Evolutionary conservation across 441 rosid genomes (phyloP), one percentile per base, ranked within the genome.

Genomic region (Gossypium trilobum): DNA sequence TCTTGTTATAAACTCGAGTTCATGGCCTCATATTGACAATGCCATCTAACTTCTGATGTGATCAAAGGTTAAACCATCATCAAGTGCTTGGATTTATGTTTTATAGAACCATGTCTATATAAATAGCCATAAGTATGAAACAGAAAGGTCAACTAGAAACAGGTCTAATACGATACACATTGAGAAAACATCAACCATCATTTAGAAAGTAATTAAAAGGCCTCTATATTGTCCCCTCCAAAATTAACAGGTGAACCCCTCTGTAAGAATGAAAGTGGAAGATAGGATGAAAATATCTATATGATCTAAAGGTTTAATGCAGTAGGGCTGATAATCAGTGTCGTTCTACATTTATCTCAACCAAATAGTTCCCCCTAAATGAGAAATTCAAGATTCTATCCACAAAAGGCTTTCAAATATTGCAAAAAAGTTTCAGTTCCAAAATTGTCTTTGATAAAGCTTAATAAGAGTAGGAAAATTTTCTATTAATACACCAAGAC

Each of bases 341-440:
- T 7, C 0, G 16, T 60, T 20, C 65, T 60, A 60, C 8, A 19
- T 9, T 42, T 44, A 42, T 42, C 54, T 42, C 54, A 20, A 64
- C 54, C 69, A 64, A 42, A 42, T 42, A 65, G 36, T 50, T 5
- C 16, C 58, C 42, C 25, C 10, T 6, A 68, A 16, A 68, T 68
- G 71, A 68, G 25, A 67, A 67, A 68, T 48, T 68, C 59, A 51
- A 48, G 22, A 50, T 7, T 68, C 14, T 50, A 44, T 44, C 1
- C n/a, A 65, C 70, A 22, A 65, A 63, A 44, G n/a, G 7, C 55
- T 22, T 13, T 11, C 48, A 23, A 13, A 7, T 65, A 44, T 0
- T 23, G 55, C 70, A 66, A 46, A 66, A 36, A 64, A 6, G 4
- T 64, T 65, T 19, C 17, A 39, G 16, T 64, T 66, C 36, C 56